Base-by-base conservation (phyloP, 2,329 filamentous ascomycete species). In the Botrytis byssoidea region DNA sequence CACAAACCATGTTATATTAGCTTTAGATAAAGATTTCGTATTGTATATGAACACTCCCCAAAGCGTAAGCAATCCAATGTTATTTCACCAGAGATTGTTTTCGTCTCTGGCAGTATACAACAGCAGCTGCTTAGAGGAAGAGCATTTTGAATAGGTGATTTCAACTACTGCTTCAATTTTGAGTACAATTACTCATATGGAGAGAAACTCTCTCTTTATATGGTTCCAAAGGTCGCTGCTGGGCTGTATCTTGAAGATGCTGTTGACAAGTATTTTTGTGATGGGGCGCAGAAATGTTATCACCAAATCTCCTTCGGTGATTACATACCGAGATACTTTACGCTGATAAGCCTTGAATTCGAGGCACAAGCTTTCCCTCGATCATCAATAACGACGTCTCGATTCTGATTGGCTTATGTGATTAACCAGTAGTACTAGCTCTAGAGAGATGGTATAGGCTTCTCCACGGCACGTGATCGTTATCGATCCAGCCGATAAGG, bases 401-500 rank as follows among this genome's bases (percentile, higher is more conserved):
- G 20, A 48, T 48, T 48, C 20, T 48, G 20, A 48, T 48, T 48
- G 46, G 46, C 46, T 48, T 20, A 25, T 25, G 22, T 1, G 4
- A 48, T 48, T 25, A 25, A 10, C 7, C 0, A 25, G 46, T 4
- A 48, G 20, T 3, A 22, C 20, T 9, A 48, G 16, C 32, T 12
- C 29, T 37, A 10, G 14, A 35, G 25, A 37, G 59, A 25, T 61
- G 60, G 25, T 20, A 18, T 12, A 63, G 6, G 5, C 8, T 40
- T 71, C 68, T 63, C 51, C 29, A 37, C 42, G 29, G 0, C 65
- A 71, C 70, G 70, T 71, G 70, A 71, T 10, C 12, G 29, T 63
- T 48, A 65, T 57, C 70, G 20, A 22, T 32, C 20, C 10, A n/a
- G 48, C 48, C 5, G 61, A 72, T 59, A 65, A 59, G 70, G 12